Percentiles rank a stretch among this genome's conserved stretches.
Conservation (phyloP, 2,329 filamentous ascomycete species). For the Didymella sp. region DNA sequence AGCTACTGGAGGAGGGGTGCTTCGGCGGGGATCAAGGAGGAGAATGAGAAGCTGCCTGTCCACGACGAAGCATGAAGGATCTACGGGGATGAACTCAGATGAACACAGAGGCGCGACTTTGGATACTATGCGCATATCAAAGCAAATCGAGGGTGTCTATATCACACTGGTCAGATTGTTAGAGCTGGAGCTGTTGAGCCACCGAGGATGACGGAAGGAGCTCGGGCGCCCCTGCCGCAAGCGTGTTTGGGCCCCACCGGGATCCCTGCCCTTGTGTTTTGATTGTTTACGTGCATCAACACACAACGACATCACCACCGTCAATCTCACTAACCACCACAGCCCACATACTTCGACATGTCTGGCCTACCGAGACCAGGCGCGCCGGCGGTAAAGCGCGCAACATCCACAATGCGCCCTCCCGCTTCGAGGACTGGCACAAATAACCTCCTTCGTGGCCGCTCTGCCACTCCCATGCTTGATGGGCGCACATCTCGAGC, state of each 20-base stretch:
- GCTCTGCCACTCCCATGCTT: conserved; percentile 56
- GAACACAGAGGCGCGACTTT: background rate
- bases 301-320: conserved; percentile 23
- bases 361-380: conserved; percentile 62
- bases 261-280: conserved; percentile 21
- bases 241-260: conserved; percentile 11
- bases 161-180: background rate
- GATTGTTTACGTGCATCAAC: conserved; percentile 26
- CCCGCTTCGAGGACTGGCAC: conserved; percentile 58
- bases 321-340: conserved; percentile 17
- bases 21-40: background rate
- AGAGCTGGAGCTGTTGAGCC: conserved; percentile 2
- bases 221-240: conserved; percentile 2
- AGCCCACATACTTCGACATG: conserved; percentile 51
- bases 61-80: background rate
- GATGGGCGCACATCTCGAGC: conserved; percentile 71
- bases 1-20: conserved; percentile 6
- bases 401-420: conserved; percentile 60
- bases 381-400: conserved; percentile 56
- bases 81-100: background rate
- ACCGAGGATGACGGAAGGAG: conserved; percentile 12
- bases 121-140: conserved; percentile 6
- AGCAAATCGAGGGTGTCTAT: background rate
- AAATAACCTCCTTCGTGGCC: conserved; percentile 57
- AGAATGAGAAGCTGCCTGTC: background rate